Percentiles rank a stretch among this genome's conserved stretches.
phyloP scores from a whole-genome alignment of 495 filamentous ascomycete species.

The Chlorociboria aeruginascens region DNA sequence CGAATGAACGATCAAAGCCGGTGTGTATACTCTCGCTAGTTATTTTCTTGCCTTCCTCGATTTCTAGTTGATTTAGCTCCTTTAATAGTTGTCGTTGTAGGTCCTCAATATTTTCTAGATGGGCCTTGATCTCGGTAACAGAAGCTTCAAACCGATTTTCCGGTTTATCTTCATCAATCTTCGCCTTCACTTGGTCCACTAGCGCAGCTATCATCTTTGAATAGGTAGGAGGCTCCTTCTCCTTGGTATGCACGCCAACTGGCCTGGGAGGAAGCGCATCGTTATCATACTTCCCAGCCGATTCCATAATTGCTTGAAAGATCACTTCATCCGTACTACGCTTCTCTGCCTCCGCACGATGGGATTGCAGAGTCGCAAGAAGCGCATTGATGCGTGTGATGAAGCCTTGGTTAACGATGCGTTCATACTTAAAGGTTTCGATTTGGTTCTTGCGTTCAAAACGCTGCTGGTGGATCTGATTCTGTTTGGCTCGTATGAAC shows the following conservation, averaged over 20 bases:
- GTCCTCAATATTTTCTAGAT: constrained; percentile 62
- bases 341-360: constrained; percentile 51
- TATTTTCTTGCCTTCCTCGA: constrained; percentile 79
- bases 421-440: constrained; percentile 83
- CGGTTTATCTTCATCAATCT: constrained; percentile 58
- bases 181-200: constrained; percentile 88
- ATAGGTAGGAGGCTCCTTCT: constrained; percentile 69
- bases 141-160: constrained; percentile 57
- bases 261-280: constrained; percentile 62
- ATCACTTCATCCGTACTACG: constrained; percentile 65
- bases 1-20: constrained; percentile 77
- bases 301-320: constrained; percentile 78
- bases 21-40: constrained; percentile 85
- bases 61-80: constrained; percentile 72
- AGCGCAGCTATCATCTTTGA: constrained; percentile 91
- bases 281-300: constrained; percentile 50
- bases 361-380: constrained; percentile 53
- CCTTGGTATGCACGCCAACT: constrained; percentile 63
- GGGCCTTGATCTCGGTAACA: constrained; percentile 59
- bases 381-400: constrained; percentile 71
- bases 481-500: constrained; percentile 96
- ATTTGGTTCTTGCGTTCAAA: constrained; percentile 76
- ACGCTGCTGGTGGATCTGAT: constrained; percentile 87
- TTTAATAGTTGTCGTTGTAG: constrained; percentile 61
- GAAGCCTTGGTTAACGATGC: constrained; percentile 82